Evolutionary conservation across 2,329 filamentous ascomycete genomes (phyloP).

Genomic region (Acephala macrosclerotiorum): DNA sequence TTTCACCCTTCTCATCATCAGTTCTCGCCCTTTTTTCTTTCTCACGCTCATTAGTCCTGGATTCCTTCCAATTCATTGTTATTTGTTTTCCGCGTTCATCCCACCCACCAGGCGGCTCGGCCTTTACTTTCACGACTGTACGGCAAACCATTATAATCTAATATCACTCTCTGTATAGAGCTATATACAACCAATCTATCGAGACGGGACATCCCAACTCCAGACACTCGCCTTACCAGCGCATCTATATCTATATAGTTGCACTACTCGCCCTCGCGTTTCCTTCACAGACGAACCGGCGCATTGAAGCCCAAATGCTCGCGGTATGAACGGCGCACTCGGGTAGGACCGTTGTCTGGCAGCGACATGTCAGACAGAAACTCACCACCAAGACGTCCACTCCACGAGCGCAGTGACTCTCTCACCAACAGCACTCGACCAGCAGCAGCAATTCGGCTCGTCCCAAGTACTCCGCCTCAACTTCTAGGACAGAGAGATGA

Average conservation of each 20-base stretch:
- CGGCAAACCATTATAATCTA: slow-evolving; percentile 8
- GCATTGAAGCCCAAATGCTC: slow-evolving; percentile 28
- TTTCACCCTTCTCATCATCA: neutral
- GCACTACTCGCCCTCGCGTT: neutral
- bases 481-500: slow-evolving; percentile 33
- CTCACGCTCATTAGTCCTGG: slow-evolving; percentile 3
- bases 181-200: slow-evolving; percentile 11
- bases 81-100: neutral
- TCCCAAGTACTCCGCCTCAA: slow-evolving; percentile 32
- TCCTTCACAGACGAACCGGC: slow-evolving; percentile 6
- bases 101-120: neutral
- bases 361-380: slow-evolving; percentile 27
- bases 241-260: slow-evolving; percentile 5
- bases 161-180: neutral
- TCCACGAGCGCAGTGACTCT: slow-evolving; percentile 39
- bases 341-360: slow-evolving; percentile 8
- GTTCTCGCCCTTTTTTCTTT: neutral
- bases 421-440: slow-evolving; percentile 35
- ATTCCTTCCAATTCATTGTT: neutral
- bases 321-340: slow-evolving; percentile 10
- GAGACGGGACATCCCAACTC: neutral
- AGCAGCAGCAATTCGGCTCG: slow-evolving; percentile 32
- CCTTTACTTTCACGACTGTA: neutral
- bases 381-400: slow-evolving; percentile 31
- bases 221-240: neutral